Percentiles rank a stretch among this genome's conserved stretches.
Evolutionary conservation across 2,329 filamentous ascomycete genomes (phyloP).

Genomic region (Calonectria multiphialidica): DNA sequence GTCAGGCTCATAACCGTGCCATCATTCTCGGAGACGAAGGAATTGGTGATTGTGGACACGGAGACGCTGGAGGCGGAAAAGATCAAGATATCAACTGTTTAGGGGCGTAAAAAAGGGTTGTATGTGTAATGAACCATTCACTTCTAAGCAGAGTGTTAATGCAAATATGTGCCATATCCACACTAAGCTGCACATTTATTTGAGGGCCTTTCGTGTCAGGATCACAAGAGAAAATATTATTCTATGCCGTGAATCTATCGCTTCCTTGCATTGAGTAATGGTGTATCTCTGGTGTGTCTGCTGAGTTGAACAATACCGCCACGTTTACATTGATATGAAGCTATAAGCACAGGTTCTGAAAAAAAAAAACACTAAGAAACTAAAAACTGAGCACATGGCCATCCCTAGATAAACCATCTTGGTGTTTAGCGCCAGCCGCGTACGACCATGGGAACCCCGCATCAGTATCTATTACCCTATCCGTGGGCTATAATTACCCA

Average conservation of each 20-base stretch:
- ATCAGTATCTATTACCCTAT: conserved; percentile 26
- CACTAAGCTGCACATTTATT: too few species aligned
- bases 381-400: conserved; percentile 1
- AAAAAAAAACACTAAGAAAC: too few species aligned
- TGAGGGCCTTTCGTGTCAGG: too few species aligned
- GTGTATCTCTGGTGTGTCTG: neutral
- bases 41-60: conserved; percentile 85
- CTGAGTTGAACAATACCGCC: neutral
- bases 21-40: conserved; percentile 80
- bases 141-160: neutral
- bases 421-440: neutral
- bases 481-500: conserved; percentile 15
- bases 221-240: too few species aligned
- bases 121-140: neutral
- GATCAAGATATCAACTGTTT: conserved; percentile 66
- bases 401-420: neutral
- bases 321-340: neutral
- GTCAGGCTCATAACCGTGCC: conserved; percentile 88
- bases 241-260: neutral
- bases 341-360: neutral
- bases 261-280: neutral
- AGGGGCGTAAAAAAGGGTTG: conserved; percentile 12
- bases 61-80: conserved; percentile 86
- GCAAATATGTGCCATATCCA: too few species aligned
- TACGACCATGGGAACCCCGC: neutral